A percentile compares a stretch with the other conserved stretches of the same genome.
Conservation (phyloP, 306 rosid species). For the Dryas alaskensis region DNA sequence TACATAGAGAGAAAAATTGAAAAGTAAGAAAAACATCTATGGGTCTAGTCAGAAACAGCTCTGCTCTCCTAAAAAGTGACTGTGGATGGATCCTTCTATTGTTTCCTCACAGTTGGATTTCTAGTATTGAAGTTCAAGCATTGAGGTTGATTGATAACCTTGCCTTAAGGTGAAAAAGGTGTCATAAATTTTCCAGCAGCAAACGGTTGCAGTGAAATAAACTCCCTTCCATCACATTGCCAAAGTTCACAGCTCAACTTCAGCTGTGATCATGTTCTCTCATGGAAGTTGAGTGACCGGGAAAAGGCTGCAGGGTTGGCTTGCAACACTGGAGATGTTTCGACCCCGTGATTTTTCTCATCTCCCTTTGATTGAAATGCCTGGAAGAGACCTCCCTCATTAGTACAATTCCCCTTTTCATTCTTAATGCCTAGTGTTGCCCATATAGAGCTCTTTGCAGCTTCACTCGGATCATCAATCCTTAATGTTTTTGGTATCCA, state of each 20-base stretch:
- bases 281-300: constrained; percentile 64
- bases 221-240: constrained; percentile 25
- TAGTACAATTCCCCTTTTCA: constrained; percentile 45
- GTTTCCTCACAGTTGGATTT: too few species aligned
- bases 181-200: constrained; percentile 24
- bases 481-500: constrained; percentile 64
- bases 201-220: constrained; percentile 22
- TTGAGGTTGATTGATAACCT: constrained; percentile 29
- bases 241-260: constrained; percentile 7
- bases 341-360: constrained; percentile 33
- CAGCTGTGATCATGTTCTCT: constrained; percentile 44
- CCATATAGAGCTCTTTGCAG: constrained; percentile 65
- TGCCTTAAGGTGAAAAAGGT: constrained; percentile 13
- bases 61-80: constrained; percentile 26
- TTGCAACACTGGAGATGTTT: constrained; percentile 54
- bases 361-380: constrained; percentile 53
- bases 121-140: constrained; percentile 18
- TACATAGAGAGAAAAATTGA: constrained; percentile 10
- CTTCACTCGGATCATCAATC: constrained; percentile 65
- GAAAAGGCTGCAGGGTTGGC: constrained; percentile 86
- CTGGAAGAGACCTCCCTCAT: constrained; percentile 48
- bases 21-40: constrained; percentile 13
- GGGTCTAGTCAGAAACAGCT: constrained; percentile 30
- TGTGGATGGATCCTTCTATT: constrained; percentile 3
- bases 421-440: constrained; percentile 62